Evolutionary conservation across 2,329 filamentous ascomycete genomes (phyloP), one percentile per base, ranked within the genome.

Genomic region (Diplodia sapinea): DNA sequence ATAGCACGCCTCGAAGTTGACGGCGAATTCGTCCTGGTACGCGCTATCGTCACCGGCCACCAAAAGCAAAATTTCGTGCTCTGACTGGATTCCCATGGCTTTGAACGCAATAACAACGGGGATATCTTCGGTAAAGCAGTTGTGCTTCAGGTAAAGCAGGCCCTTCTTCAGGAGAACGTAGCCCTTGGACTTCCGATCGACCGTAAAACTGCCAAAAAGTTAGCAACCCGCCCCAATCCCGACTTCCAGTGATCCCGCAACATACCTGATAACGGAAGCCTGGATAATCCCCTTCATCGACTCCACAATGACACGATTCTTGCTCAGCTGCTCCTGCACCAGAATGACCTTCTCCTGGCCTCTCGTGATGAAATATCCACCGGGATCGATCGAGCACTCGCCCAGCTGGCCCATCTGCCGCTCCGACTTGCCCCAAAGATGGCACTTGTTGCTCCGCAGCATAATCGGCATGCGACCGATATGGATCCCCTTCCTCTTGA

Each of bases 281-380:
- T 94, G 92, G 67, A 98, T 94, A 71, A 96, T 89, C 69, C 91
- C 91, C 80, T 97, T 98, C 82, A 96, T 96, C 66, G 92, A 90
- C 80, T 99, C 96, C 17, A 99, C 94, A 77, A 99, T 97, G 74
- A 99, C 92, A 82, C 95, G 89, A 80, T 99, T 99, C 86, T 99
- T 99, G 86, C 95, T 99, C 76, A 99, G 83, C 81, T 99, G 95
- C 77, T 99, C 96, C 79, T 99, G 95, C 15, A 99, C 96, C 52
- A 99, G 83, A 75, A 99, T 99, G 73, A 99, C 95, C 83, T 99
- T 99, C 79, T 99, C 95, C 23, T 96, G 97, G 56, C 95, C 95
- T 74, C 94, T 93, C 72, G 98, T 93, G 74, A 99, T 95, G 75
- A 99, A 99, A 79, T 99, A 99, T 64, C 95, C 95, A 70, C 95